phyloP scores from a whole-genome alignment of 2,329 filamentous ascomycete species.

The Monilinia fructigena region DNA sequence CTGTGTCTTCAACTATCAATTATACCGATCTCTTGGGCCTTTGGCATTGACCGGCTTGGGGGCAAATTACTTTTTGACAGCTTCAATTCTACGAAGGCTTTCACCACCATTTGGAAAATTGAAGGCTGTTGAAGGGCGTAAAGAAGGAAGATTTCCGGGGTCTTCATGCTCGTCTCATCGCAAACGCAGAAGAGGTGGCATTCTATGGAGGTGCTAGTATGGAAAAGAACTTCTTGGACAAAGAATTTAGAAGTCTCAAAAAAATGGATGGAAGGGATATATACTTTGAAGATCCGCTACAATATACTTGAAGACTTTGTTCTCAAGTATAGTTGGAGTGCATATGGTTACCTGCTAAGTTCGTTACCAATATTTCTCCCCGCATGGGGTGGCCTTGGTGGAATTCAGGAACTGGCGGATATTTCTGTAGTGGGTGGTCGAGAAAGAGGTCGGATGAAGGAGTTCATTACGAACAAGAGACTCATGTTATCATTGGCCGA shows the following conservation, averaged over 20 bases:
- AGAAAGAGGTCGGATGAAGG: constrained; percentile 88
- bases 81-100: constrained; percentile 80
- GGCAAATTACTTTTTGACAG: constrained; percentile 92
- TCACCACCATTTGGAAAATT: constrained; percentile 96
- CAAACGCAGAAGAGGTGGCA: constrained; percentile 95
- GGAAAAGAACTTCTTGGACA: constrained; percentile 88
- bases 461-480: constrained; percentile 98
- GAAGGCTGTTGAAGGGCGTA: constrained; percentile 91
- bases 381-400: constrained; percentile 84
- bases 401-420: constrained; percentile 63
- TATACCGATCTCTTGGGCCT: constrained; percentile 87
- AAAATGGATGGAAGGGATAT: constrained; percentile 97
- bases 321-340: constrained; percentile 97
- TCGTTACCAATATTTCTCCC: constrained; percentile 93
- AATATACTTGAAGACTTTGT: constrained; percentile 99
- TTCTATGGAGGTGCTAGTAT: constrained; percentile 96
- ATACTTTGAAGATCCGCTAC: constrained; percentile 95
- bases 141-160: constrained; percentile 91
- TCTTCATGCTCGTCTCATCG: constrained; percentile 85
- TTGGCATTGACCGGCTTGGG: constrained; percentile 81
- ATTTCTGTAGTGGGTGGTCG: constrained; percentile 53
- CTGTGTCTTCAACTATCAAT: constrained; percentile 96
- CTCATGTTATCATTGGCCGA: constrained; percentile 97
- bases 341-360: constrained; percentile 91
- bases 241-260: constrained; percentile 88